Percentiles rank a stretch among this genome's conserved stretches.
phyloP scores from a whole-genome alignment of 371 early-diverging fungal species.

The Mortierella sp. region DNA sequence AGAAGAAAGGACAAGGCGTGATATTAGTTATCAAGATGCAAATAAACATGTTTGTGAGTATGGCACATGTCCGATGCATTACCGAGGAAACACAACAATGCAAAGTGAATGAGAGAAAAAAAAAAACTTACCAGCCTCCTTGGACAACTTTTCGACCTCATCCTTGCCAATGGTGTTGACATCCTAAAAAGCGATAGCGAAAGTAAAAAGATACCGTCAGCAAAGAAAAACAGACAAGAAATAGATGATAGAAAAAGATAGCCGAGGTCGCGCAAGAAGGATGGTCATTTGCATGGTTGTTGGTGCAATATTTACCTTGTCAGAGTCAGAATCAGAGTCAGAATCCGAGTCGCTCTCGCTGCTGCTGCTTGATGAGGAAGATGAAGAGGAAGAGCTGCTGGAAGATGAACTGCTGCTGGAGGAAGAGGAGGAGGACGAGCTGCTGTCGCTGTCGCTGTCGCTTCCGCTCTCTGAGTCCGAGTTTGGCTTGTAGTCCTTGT shows the following conservation, averaged over 20 bases:
- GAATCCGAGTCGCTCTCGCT: slow-evolving; percentile 10
- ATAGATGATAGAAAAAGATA: not conserved
- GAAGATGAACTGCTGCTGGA: slow-evolving; percentile 18
- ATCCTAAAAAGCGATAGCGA: not conserved
- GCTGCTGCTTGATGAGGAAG: slow-evolving; percentile 11
- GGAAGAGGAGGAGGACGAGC: slow-evolving; percentile 11
- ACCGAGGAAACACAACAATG: not conserved
- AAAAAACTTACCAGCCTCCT: slow-evolving; percentile 41
- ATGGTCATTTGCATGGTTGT: not conserved
- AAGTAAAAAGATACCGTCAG: not conserved
- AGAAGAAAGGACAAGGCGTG: not conserved
- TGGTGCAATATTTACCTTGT: slow-evolving; percentile 18
- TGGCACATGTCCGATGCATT: not conserved
- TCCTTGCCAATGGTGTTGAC: slow-evolving; percentile 30
- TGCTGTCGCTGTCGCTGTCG: slow-evolving; percentile 4
- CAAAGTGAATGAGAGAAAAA: not conserved
- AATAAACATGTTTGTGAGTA: not conserved
- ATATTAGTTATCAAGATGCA: not conserved
- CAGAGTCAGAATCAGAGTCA: slow-evolving; percentile 20
- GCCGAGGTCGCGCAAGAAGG: not conserved
- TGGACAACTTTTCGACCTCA: slow-evolving; percentile 32
- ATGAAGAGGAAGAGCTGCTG: slow-evolving; percentile 29
- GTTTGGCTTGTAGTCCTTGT: slow-evolving; percentile 41
- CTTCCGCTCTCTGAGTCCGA: slow-evolving; percentile 18
- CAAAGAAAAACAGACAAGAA: no score